Conservation (phyloP, 169 alveolate species). For the Cryptosporidium felis region DNA sequence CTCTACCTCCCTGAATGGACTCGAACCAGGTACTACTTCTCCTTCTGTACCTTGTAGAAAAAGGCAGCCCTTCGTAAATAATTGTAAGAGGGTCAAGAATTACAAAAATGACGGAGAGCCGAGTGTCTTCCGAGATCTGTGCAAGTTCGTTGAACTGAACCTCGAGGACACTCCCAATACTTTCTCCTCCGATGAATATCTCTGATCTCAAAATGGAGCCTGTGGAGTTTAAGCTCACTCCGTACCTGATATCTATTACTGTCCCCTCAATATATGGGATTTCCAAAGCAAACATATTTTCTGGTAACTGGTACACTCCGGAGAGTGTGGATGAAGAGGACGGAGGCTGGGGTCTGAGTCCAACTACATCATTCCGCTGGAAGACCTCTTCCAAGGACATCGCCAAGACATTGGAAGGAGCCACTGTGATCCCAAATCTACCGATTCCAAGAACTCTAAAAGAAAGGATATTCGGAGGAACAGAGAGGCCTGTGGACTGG, state of each 20-base stretch:
- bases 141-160: constrained; percentile 86
- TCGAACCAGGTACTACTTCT: constrained; percentile 71
- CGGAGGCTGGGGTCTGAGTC: constrained; percentile 82
- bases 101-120: constrained; percentile 88
- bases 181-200: constrained; percentile 87
- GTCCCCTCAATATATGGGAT: constrained; percentile 50
- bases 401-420: constrained; percentile 89
- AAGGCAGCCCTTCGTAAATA: constrained; percentile 83
- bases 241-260: constrained; percentile 63
- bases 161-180: constrained; percentile 90
- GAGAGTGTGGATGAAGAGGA: constrained; percentile 71
- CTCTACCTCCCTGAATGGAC: constrained; percentile 15
- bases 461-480: constrained; percentile 78
- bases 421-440: constrained; percentile 91
- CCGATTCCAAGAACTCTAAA: constrained; percentile 85
- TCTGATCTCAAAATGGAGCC: constrained; percentile 82
- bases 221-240: constrained; percentile 55
- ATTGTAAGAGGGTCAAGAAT: constrained; percentile 84
- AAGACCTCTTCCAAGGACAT: constrained; percentile 85
- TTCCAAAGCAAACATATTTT: constrained; percentile 60
- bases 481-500: constrained; percentile 72
- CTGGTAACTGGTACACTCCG: constrained; percentile 6
- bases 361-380: constrained; percentile 91
- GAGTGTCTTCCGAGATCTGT: constrained; percentile 83
- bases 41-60: constrained; percentile 76